Conservation (phyloP, 305 asterid species). For the Nicotiana rustica region DNA sequence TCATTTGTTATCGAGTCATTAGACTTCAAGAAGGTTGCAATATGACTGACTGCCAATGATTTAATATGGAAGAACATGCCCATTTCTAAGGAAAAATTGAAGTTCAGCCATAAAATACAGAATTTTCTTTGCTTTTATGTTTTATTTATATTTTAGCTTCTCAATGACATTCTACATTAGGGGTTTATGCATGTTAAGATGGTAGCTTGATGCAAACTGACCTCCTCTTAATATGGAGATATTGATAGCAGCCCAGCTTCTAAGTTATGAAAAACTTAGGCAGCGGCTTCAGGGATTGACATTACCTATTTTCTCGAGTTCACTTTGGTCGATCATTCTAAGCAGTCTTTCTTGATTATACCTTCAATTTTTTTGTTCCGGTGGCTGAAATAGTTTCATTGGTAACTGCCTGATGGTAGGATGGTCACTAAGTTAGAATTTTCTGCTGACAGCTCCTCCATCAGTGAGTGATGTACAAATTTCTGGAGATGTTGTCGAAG, state of each 20-base stretch:
- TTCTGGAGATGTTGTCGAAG: slow-evolving; percentile 87
- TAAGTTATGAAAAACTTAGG: neutral
- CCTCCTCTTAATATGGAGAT: slow-evolving; percentile 12
- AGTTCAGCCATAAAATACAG: neutral
- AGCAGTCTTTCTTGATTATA: neutral
- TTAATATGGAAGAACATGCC: slow-evolving; percentile 25
- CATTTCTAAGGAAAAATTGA: slow-evolving; percentile 4
- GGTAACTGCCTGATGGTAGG: slow-evolving; percentile 6
- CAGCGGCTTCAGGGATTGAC: neutral
- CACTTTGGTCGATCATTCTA: neutral
- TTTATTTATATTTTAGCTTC: neutral
- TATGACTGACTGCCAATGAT: neutral
- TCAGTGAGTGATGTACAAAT: slow-evolving; percentile 82
- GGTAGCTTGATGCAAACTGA: slow-evolving; percentile 25
- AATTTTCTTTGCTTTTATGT: slow-evolving; percentile 12
- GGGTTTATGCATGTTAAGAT: slow-evolving; percentile 6
- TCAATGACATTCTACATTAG: slow-evolving; percentile 9
- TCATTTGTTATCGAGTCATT: slow-evolving; percentile 20
- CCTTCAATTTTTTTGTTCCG: no score
- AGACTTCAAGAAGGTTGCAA: slow-evolving; percentile 1
- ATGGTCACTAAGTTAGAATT: slow-evolving; percentile 22
- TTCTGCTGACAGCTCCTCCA: slow-evolving; percentile 82
- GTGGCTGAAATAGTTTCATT: slow-evolving; percentile 21
- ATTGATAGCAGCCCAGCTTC: neutral
- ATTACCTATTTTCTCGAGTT: slow-evolving; percentile 19